phyloP scores from a whole-genome alignment of 2,329 filamentous ascomycete genomes.

The Colletotrichum eremochloae region DNA sequence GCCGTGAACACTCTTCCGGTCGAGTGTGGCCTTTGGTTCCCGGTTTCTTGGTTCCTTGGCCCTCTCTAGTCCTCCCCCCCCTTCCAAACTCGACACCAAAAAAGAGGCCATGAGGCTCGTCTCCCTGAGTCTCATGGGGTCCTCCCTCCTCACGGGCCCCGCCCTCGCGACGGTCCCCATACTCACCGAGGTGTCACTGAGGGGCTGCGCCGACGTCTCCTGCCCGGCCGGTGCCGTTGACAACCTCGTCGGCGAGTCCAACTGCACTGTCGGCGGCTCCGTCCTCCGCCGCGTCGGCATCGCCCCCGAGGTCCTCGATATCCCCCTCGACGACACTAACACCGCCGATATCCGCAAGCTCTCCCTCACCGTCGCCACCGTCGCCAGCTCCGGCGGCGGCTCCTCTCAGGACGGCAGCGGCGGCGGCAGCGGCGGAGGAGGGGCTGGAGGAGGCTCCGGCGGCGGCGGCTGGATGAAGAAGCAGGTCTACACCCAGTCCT shows the following conservation, averaged over 20 bases:
- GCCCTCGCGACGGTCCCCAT: conserved; percentile 40
- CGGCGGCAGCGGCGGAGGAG: neutral
- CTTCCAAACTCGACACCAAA: neutral
- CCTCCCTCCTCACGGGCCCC: conserved; percentile 38
- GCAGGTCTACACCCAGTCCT: conserved; percentile 40
- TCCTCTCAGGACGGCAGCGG: neutral
- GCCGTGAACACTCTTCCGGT: neutral
- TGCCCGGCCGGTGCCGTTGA: conserved; percentile 34
- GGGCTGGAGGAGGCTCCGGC: neutral
- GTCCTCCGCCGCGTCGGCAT: conserved; percentile 40
- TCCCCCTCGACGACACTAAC: conserved; percentile 39
- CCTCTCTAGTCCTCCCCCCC: neutral
- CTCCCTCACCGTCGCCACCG: conserved; percentile 34
- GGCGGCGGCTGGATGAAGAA: conserved; percentile 35
- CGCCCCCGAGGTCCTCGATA: conserved; percentile 39
- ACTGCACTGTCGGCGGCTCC: conserved; percentile 40
- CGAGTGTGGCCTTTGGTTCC: neutral
- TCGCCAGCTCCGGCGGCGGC: neutral
- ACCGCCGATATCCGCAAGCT: conserved; percentile 38
- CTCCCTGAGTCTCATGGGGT: conserved; percentile 34
- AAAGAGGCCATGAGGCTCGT: conserved; percentile 25
- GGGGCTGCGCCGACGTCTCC: conserved; percentile 35
- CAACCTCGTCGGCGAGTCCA: conserved; percentile 39
- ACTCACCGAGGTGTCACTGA: conserved; percentile 37
- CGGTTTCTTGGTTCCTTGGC: neutral